Evolutionary conservation across 139 green algal genomes (phyloP), one percentile per base, ranked within the genome.

Genomic region (Ostreobium quekettii): DNA sequence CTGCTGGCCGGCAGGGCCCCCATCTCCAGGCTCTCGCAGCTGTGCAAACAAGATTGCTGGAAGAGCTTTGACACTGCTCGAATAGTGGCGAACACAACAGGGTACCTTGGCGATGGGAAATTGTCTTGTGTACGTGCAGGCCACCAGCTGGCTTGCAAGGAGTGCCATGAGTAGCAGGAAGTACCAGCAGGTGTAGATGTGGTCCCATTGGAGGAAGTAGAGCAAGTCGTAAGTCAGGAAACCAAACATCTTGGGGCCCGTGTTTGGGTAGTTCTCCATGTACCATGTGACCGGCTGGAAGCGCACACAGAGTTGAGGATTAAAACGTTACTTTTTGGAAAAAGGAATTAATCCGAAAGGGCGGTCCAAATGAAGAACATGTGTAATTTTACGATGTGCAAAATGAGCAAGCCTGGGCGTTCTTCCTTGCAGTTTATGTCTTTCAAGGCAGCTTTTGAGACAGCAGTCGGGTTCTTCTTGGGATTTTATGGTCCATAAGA

Each of bases 51-150:
- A n/a, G n/a, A n/a, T n/a, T n/a, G n/a, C n/a, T n/a, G n/a, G n/a
- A n/a, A n/a, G n/a, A n/a, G n/a, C n/a, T n/a, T n/a, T n/a, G n/a
- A n/a, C n/a, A n/a, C 36, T 31, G 67, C 26, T 26, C 63, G 29
- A 67, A 58, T 1, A 62, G 32, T 57, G 64, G 1, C 74, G n/a
- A n/a, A n/a, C n/a, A n/a, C n/a, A n/a, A n/a, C n/a, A n/a, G n/a
- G n/a, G 31, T 24, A 88, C 86, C 73, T 89, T 93, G 31, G 89
- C 86, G 33, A 90, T 83, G 0, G 94, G 94, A 72, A 74, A 79
- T 71, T 99, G 94, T 24, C 86, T 86, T 4, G 90, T 97, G 66
- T 70, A 75, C 28, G 90, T 97, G 85, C 95, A 99, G 3, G 94
- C 95, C 4, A 82, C 76, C 28, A 99, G 79, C 1, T 86, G 95